Conservation (phyloP, 768 basidiomycete species). For the Mrakia blollopis region DNA sequence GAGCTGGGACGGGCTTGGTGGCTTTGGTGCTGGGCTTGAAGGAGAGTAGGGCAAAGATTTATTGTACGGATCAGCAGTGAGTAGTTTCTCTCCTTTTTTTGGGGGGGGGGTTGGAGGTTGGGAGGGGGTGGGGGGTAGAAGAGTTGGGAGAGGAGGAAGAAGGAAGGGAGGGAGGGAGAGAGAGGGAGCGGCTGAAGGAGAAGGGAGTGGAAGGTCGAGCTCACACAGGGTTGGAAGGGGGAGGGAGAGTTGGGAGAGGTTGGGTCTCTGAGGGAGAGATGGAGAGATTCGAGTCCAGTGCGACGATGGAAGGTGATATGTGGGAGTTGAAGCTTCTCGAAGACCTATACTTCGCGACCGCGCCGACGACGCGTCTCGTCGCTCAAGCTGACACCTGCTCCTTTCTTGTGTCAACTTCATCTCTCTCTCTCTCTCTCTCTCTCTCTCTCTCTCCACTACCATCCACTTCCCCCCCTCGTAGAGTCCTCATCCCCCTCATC, state of each 20-base stretch:
- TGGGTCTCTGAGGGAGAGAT: neutral
- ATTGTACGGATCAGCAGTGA: conserved; percentile 87
- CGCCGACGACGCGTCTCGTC: no score
- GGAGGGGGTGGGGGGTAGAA: neutral
- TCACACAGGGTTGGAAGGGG: neutral
- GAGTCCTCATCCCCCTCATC: conserved; percentile 56
- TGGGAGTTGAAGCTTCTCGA: no score
- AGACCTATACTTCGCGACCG: no score
- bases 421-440: neutral
- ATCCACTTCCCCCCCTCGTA: neutral
- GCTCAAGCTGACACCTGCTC: neutral
- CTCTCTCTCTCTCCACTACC: neutral
- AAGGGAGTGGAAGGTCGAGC: neutral
- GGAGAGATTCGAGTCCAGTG: no score
- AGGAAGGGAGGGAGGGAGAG: neutral
- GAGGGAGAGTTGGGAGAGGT: neutral
- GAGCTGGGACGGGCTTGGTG: conserved; percentile 89
- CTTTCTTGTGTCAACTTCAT: no score
- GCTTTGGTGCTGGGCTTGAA: conserved; percentile 73
- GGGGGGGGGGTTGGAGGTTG: neutral
- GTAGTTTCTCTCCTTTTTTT: conserved; percentile 42
- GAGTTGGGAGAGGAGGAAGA: neutral
- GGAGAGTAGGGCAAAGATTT: conserved; percentile 55
- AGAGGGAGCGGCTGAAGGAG: neutral
- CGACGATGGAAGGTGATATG: no score